Conservation (phyloP, 2,329 filamentous ascomycete species). For the Cladorrhinum sp. region DNA sequence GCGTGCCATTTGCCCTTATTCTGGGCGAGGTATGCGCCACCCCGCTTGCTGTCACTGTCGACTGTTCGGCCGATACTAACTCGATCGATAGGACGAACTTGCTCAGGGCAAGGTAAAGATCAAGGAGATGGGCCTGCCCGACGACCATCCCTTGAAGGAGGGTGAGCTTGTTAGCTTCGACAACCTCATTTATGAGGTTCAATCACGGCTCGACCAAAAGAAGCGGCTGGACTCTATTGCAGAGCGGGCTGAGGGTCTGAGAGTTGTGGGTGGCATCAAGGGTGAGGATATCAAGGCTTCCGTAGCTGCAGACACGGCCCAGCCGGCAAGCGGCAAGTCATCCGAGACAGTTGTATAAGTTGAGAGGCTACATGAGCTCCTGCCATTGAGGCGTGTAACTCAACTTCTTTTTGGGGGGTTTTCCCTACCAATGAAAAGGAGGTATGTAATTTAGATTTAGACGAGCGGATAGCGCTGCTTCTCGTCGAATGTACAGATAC, state of each 20-base stretch:
- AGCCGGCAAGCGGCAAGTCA: not conserved
- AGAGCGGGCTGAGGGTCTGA: conserved; percentile 43
- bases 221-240: conserved; percentile 41
- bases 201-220: conserved; percentile 40
- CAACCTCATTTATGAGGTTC: conserved; percentile 25
- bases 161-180: conserved; percentile 21
- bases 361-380: not conserved
- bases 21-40: conserved; percentile 60
- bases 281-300: conserved; percentile 36
- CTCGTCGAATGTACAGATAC: not conserved
- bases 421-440: not conserved
- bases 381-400: not conserved
- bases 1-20: conserved; percentile 82
- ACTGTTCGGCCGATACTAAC: not conserved
- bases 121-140: conserved; percentile 72
- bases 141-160: conserved; percentile 87
- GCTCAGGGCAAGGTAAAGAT: conserved; percentile 79
- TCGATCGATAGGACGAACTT: conserved; percentile 61
- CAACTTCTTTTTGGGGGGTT: not conserved
- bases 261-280: conserved; percentile 47
- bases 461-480: not conserved
- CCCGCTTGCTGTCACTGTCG: not conserved
- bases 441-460: too few species aligned
- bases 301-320: conserved; percentile 24
- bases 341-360: not conserved